phyloP scores from a whole-genome alignment of 257 asterid genomes.

The Capsicum baccatum region DNA sequence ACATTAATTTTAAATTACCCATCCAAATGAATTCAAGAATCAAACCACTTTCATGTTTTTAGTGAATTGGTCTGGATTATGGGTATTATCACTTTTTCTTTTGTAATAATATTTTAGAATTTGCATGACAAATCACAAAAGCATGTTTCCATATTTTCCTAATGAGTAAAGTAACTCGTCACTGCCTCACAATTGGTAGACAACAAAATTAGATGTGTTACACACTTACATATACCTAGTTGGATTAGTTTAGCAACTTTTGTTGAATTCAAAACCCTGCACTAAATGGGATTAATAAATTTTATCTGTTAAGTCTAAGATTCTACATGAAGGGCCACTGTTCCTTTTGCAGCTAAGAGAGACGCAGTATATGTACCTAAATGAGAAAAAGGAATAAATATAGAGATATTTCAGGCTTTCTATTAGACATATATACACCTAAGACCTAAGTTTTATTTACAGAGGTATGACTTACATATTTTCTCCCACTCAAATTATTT shows the following conservation, averaged over 20 bases:
- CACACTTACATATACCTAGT: not conserved
- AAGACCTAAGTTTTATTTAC: too few species aligned
- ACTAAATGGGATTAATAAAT: not conserved
- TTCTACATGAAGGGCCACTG: not conserved
- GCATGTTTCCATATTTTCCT: not conserved
- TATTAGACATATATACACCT: too few species aligned
- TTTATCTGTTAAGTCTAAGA: not conserved
- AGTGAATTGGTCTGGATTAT: constrained; percentile 8
- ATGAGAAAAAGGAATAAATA: too few species aligned
- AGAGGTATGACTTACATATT: too few species aligned
- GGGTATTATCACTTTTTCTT: not conserved
- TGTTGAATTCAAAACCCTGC: constrained; percentile 7
- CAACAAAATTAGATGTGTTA: not conserved
- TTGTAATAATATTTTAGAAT: not conserved
- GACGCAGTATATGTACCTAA: too few species aligned
- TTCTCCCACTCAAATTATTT: too few species aligned
- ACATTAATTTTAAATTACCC: not conserved
- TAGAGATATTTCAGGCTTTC: too few species aligned
- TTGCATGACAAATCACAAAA: not conserved
- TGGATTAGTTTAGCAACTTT: not conserved
- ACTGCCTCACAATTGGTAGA: constrained; percentile 8
- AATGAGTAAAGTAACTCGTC: not conserved
- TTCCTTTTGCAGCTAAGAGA: not conserved
- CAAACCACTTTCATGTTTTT: not conserved
- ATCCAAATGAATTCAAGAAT: not conserved